Conservation (phyloP, 2,329 filamentous ascomycete species). For the Hypoxylon sp. region DNA sequence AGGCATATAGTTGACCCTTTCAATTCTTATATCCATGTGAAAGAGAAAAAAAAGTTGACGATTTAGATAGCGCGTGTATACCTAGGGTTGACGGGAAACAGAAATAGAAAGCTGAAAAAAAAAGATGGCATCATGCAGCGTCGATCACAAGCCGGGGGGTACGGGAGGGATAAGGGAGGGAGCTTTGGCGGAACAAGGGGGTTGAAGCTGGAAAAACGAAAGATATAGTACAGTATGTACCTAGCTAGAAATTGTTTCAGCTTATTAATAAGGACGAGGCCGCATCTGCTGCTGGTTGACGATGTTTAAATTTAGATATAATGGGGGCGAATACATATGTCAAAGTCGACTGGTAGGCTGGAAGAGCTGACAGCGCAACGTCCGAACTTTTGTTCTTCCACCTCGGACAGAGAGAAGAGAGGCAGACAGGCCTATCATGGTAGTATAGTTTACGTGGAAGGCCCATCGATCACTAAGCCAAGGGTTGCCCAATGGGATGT, state of each 20-base stretch:
- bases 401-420: background rate
- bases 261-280: background rate
- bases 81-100: slow-evolving; percentile 34
- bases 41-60: slow-evolving; percentile 7
- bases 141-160: slow-evolving; percentile 31
- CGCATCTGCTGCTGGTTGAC: background rate
- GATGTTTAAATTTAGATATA: slow-evolving; percentile 35
- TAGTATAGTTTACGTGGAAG: slow-evolving; percentile 39
- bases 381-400: background rate
- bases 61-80: slow-evolving; percentile 19
- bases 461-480: slow-evolving; percentile 32
- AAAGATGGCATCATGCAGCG: slow-evolving; percentile 37
- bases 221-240: no score
- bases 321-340: slow-evolving; percentile 7
- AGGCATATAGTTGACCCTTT: background rate
- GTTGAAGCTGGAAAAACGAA: slow-evolving; percentile 31
- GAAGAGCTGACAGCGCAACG: background rate
- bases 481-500: slow-evolving; percentile 22
- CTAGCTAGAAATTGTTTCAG: no score
- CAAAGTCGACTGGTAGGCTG: no score
- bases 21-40: slow-evolving; percentile 2
- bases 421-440: slow-evolving; percentile 4
- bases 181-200: slow-evolving; percentile 14
- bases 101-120: slow-evolving; percentile 33
- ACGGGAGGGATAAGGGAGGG: background rate